Base-by-base conservation (phyloP, 225 moss, liverwort and hornwort genomes). In the Climacium dendroides region DNA sequence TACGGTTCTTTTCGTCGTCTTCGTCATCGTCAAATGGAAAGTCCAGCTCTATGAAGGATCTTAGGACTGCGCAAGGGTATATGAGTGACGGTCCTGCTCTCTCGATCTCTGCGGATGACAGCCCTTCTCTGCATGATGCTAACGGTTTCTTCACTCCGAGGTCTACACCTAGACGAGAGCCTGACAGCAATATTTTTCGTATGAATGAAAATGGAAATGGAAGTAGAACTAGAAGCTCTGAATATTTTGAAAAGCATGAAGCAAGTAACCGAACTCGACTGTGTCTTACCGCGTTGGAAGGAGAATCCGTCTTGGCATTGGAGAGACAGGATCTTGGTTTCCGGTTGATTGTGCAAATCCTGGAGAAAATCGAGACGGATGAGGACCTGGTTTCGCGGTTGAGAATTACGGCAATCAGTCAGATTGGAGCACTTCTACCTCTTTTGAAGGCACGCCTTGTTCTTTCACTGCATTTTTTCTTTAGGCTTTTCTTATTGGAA, bases 281-380 rank as follows among this genome's bases (percentile, higher is more conserved):
- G 72, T 92, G 89, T 70, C 93, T 94, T 45, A 62, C 61, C 50
- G 79, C 89, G 41, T 86, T 94, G n/a, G 94, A 93, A 90, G 88
- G 86, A 65, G 93, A 96, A 83, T 90, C 94, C 17, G 39, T 80
- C 64, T 87, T 70, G 76, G 79, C 88, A 82, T 87, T 96, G 47
- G 96, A 96, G 85, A 91, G 94, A 78, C 96, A 96, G 50, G 94
- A 95, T 52, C 77, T 94, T 83, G 97, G 94, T 55, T 96, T 94
- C 74, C 92, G 88, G 39, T 84, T 97, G 67, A 85, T 95, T 78
- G 86, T 91, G 74, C 93, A 92, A 83, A 90, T 95, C 24, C 70
- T 95, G 67, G 94, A 92, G 80, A 94, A 92, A 85, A 85, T 88
- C 41, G 94, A 94, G 83, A 73, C 84, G 82, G 54, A 83, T 71